Conservation (phyloP, 208 protist genomes). For the Naegleria lovaniensis region DNA sequence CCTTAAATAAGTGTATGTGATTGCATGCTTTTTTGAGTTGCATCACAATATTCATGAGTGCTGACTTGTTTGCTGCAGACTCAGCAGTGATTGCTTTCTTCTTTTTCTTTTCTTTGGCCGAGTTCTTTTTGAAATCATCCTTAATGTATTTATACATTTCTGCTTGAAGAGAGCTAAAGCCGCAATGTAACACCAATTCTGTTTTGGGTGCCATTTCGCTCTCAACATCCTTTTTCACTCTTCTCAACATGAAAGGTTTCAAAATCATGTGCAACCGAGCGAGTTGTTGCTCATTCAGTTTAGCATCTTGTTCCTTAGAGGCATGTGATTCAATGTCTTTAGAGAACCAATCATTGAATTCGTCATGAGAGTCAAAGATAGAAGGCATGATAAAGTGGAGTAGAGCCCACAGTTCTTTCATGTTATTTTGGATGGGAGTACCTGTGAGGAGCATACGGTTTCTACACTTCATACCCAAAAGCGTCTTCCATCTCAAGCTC, state of each 20-base stretch:
- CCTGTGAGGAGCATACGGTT: slow-evolving; percentile 79
- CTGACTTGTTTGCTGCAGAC: not conserved
- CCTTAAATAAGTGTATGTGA: slow-evolving; percentile 69
- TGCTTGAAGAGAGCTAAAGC: slow-evolving; percentile 19
- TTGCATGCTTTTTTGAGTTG: slow-evolving; percentile 47
- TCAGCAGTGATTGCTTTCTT: not conserved
- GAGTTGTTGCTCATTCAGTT: slow-evolving; percentile 35
- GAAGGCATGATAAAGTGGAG: slow-evolving; percentile 82
- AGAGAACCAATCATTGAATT: slow-evolving; percentile 84
- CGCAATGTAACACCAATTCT: slow-evolving; percentile 20
- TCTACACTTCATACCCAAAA: slow-evolving; percentile 61
- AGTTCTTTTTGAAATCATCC: not conserved
- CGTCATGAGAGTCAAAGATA: slow-evolving; percentile 65
- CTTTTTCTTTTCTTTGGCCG: not conserved
- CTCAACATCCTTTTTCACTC: slow-evolving; percentile 72
- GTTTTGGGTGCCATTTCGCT: slow-evolving; percentile 63
- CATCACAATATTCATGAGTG: slow-evolving; percentile 29
- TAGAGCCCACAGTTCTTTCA: slow-evolving; percentile 64
- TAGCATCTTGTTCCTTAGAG: slow-evolving; percentile 33
- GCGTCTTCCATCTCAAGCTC: slow-evolving; percentile 54
- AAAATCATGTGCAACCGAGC: slow-evolving; percentile 67
- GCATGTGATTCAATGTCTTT: slow-evolving; percentile 32
- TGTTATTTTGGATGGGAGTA: slow-evolving; percentile 64
- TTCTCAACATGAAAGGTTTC: slow-evolving; percentile 75
- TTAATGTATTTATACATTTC: slow-evolving; percentile 13